Evolutionary conservation across 202 grass and related monocot genomes (phyloP), one percentile per base, ranked within the genome.

Genomic region (Carex arenaria): DNA sequence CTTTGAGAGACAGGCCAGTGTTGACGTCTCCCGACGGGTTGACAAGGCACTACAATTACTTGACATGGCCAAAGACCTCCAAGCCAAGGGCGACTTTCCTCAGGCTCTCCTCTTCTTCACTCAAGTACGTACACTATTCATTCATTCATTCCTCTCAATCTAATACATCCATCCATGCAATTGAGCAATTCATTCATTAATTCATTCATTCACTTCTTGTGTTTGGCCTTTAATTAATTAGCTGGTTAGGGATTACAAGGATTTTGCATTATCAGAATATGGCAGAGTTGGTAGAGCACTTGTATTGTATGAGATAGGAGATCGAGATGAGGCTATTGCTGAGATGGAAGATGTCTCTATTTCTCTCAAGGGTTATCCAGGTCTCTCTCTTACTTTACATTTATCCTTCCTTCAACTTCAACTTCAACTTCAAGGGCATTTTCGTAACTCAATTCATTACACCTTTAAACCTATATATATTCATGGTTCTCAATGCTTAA

Each of bases 331-430:
- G 81, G 89, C 95, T 71, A 98, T 98, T 85, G 85, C 90, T 53
- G 95, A 98, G 84, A 98, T 98, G 95, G 95, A 95, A 88, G 95
- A 98, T 87, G 92, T 95, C 30, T 98, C 92, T 30, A 87, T 98
- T 87, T 90, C 92, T 10, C 89, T 98, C 56, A 94, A 93, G 83
- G 95, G 95, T 2, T 98, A 98, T 88, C 92, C 95, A 87, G 88
- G 88, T 87, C 17, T 26, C 26, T 26, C 26, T 26, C 26, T 26
- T 26, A 26, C 26, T 26, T 0, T 26, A 26, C 26, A 26, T 26
- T 20, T 32, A 28, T 53, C 28, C 40, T 85, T 62, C 23, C 4
- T 26, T 26, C 26, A 26, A 26, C 1, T 26, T 26, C 30, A 70
- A 70, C 4, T 26, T 26, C 26, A 26, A 26, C 1, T 26, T 26